These are phyloP conservation scores for Canariomyces notabilis DNA, from an alignment of 2,329 filamentous ascomycete species.

Conservation along the genomic window DNA sequence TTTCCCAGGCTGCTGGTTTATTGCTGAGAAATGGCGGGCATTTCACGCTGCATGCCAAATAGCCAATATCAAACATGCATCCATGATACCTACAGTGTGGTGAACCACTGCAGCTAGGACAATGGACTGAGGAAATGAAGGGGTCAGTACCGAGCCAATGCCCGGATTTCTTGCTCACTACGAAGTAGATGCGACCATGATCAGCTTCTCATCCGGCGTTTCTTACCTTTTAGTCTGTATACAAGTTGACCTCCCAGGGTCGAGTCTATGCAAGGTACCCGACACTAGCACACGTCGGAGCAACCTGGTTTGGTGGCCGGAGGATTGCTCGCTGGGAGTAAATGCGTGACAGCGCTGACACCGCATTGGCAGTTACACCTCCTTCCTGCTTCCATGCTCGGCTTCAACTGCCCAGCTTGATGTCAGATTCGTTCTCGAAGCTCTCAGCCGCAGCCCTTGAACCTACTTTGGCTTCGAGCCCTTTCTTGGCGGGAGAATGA, in stretches of 20 bases:
- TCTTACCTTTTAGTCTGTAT: not conserved
- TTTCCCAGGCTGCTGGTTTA: slow-evolving; percentile 20
- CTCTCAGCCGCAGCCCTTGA: slow-evolving; percentile 6
- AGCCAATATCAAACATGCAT: slow-evolving; percentile 23
- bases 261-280: slow-evolving; percentile 25
- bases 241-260: not conserved
- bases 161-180: slow-evolving; percentile 10
- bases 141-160: slow-evolving; percentile 19
- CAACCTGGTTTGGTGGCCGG: slow-evolving; percentile 14
- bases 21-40: slow-evolving; percentile 13
- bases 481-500: too few relatives aligned
- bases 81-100: slow-evolving; percentile 13
- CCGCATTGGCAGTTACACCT: not conserved
- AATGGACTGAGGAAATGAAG: slow-evolving; percentile 23
- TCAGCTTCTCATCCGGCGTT: slow-evolving; percentile 14
- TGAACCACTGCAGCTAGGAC: slow-evolving; percentile 21
- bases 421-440: slow-evolving; percentile 22
- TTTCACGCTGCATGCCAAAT: slow-evolving; percentile 19
- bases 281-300: slow-evolving; percentile 17
- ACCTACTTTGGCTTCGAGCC: too few relatives aligned
- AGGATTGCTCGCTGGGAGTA: slow-evolving; percentile 2
- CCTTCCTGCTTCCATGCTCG: not conserved
- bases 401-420: not conserved
- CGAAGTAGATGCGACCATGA: slow-evolving; percentile 16
- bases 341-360: slow-evolving; percentile 13